These are phyloP conservation scores for Verticillium nubilum DNA, from an alignment of 2,329 filamentous ascomycete genomes.

Conservation along the genomic window DNA sequence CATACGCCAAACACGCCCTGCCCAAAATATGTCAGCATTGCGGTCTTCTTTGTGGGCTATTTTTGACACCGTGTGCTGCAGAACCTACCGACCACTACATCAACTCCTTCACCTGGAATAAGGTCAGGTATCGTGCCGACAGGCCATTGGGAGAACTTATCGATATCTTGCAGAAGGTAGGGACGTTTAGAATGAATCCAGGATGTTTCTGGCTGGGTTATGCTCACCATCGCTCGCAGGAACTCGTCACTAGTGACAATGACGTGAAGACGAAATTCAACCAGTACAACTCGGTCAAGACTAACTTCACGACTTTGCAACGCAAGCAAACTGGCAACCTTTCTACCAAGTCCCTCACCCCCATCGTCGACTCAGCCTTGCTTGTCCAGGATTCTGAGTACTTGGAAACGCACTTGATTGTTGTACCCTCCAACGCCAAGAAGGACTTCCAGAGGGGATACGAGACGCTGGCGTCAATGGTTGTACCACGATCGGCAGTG, in stretches of 20 bases:
- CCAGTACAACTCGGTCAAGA: constrained; percentile 90
- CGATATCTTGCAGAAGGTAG: constrained; percentile 79
- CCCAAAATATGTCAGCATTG: not conserved
- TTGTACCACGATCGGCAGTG: constrained; percentile 81
- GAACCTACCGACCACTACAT: constrained; percentile 96
- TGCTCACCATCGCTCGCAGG: constrained; percentile 42
- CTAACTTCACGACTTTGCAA: constrained; percentile 73
- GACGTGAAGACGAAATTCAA: constrained; percentile 92
- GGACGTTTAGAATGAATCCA: not conserved
- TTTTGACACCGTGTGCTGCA: constrained; percentile 28
- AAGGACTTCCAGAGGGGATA: constrained; percentile 90
- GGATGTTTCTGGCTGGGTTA: not conserved
- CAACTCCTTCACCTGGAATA: constrained; percentile 89
- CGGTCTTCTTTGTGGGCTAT: not conserved
- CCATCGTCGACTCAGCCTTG: constrained; percentile 74
- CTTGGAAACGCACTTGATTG: constrained; percentile 90
- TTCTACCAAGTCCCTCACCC: constrained; percentile 86
- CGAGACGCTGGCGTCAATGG: constrained; percentile 84
- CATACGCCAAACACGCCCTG: constrained; percentile 4
- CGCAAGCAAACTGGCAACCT: constrained; percentile 95
- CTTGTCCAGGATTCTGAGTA: constrained; percentile 91
- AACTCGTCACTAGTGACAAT: constrained; percentile 87
- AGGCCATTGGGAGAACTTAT: constrained; percentile 84
- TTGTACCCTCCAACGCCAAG: constrained; percentile 70
- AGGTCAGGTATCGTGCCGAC: constrained; percentile 92